Conservation (phyloP, 495 filamentous ascomycete species). For the Annulohypoxylon stygium region DNA sequence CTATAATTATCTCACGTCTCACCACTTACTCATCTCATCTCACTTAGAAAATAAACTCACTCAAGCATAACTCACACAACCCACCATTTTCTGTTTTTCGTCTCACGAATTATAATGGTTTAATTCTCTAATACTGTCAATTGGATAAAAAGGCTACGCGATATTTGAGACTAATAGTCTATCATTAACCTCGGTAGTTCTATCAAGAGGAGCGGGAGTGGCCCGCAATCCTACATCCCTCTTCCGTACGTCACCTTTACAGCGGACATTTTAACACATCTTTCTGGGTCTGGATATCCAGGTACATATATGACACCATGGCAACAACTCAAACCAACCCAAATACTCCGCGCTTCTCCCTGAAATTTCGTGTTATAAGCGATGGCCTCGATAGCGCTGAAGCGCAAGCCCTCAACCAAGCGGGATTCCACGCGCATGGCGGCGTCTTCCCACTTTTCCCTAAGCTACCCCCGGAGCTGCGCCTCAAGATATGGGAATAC, state of each 20-base stretch:
- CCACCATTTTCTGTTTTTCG: not conserved
- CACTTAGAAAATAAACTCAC: slow-evolving; percentile 15
- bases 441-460: slow-evolving; percentile 55
- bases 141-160: not conserved
- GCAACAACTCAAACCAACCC: not conserved
- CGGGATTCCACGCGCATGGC: slow-evolving; percentile 31
- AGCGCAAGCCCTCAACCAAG: slow-evolving; percentile 34
- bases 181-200: slow-evolving; percentile 3
- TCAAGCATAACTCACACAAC: not conserved
- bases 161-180: not conserved
- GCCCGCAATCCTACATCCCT: not conserved
- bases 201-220: not conserved
- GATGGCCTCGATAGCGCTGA: slow-evolving; percentile 50
- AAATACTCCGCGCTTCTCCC: slow-evolving; percentile 46
- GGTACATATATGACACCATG: not conserved
- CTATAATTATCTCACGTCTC: slow-evolving; percentile 5
- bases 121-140: not conserved
- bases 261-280: not conserved
- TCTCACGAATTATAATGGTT: not conserved
- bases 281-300: too few relatives aligned
- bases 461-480: slow-evolving; percentile 60
- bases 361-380: slow-evolving; percentile 55
- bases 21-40: slow-evolving; percentile 5
- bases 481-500: slow-evolving; percentile 60
- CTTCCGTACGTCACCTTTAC: not conserved